Percentiles rank a stretch among this genome's conserved stretches.
These are phyloP conservation scores for Suhomyces guaymorum DNA, from an alignment of 1,139 yeast species.

Conservation along the genomic window DNA sequence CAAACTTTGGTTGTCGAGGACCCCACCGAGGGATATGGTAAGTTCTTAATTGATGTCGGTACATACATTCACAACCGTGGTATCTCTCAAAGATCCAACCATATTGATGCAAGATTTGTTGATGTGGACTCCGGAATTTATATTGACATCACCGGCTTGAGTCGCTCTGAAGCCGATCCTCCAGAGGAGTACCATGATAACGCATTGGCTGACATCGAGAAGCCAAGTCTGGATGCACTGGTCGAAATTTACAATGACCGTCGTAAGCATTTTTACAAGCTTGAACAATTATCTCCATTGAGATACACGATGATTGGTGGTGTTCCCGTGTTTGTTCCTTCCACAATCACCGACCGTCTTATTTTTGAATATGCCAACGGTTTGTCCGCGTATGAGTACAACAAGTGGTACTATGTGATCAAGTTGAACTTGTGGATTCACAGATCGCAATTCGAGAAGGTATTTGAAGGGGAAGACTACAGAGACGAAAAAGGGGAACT, in stretches of 20 bases:
- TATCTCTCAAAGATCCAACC: constrained; percentile 22
- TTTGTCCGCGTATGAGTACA: constrained; percentile 15
- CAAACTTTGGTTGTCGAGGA: constrained; percentile 26
- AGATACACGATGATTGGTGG: constrained; percentile 22
- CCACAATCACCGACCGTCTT: constrained; percentile 18
- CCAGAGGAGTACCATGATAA: constrained; percentile 14
- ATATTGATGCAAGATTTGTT: constrained; percentile 30
- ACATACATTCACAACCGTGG: constrained; percentile 27
- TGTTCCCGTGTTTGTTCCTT: constrained; percentile 23
- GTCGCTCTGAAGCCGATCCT: constrained; percentile 18
- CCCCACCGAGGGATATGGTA: constrained; percentile 29
- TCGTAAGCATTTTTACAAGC: constrained; percentile 25
- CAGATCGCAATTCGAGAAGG: constrained; percentile 10
- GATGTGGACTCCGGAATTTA: constrained; percentile 32
- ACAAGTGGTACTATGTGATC: constrained; percentile 32
- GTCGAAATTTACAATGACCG: constrained; percentile 25
- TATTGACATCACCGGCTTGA: constrained; percentile 29
- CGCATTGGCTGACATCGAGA: constrained; percentile 16
- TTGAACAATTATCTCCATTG: constrained; percentile 25
- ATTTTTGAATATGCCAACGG: constrained; percentile 22
- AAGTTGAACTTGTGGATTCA: constrained; percentile 30
- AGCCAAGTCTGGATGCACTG: constrained; percentile 14
- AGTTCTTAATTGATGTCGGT: constrained; percentile 28
- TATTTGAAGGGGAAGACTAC: constrained; percentile 8
- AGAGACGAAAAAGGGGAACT: constrained; percentile 12